These are phyloP conservation scores for Malus hybrid DNA, from an alignment of 331 rosid species.

Conservation along the genomic window DNA sequence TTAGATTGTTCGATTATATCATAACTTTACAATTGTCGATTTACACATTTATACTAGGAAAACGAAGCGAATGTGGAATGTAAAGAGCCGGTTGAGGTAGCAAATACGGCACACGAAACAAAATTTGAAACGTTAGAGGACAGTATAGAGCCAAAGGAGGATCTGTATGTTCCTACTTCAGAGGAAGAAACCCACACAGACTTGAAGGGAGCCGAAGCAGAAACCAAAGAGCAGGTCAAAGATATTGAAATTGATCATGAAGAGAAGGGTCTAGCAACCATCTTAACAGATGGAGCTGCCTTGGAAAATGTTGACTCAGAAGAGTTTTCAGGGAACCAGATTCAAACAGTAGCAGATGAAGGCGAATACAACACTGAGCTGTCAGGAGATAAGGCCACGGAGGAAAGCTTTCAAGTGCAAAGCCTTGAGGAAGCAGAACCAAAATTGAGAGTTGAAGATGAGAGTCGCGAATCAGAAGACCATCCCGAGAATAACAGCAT, in stretches of 20 bases:
- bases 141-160: not conserved
- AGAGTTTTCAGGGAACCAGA: not conserved
- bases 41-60: not conserved
- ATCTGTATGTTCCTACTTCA: not conserved
- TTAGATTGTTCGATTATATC: not conserved
- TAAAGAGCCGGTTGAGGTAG: slow-evolving; percentile 7
- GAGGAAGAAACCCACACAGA: slow-evolving; percentile 4
- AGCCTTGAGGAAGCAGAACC: slow-evolving; percentile 7
- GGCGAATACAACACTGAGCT: not conserved
- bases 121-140: slow-evolving; percentile 8
- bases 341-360: not conserved
- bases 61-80: slow-evolving; percentile 3
- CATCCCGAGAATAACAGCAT: not conserved
- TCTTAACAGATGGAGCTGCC: not conserved
- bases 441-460: slow-evolving; percentile 2
- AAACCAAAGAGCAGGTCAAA: not conserved
- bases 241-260: not conserved
- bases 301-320: not conserved
- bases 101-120: slow-evolving; percentile 4
- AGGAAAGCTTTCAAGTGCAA: slow-evolving; percentile 7
- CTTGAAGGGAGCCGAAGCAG: slow-evolving; percentile 5
- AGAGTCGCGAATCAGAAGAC: not conserved
- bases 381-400: not conserved
- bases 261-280: slow-evolving; percentile 1
- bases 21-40: not conserved